Evolutionary conservation across 2,329 filamentous ascomycete species (phyloP), one percentile per base, ranked within the genome.

Genomic region (Orbilia ellipsospora): DNA sequence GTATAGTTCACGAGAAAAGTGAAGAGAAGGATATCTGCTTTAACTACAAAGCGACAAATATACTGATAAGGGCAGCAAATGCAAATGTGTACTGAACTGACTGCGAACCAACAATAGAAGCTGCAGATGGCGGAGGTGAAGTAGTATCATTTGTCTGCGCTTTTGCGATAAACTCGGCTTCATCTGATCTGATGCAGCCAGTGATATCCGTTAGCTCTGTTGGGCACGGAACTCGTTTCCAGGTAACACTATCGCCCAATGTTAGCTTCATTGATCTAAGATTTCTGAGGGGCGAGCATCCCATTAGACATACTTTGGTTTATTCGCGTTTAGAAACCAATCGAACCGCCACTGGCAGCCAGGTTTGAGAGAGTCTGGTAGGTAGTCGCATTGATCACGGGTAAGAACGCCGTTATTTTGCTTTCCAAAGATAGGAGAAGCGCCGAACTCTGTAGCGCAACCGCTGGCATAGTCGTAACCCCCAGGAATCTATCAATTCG

Each of bases 321-420:
- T 67, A 26, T 67, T 28, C 4, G 69, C 69, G 45, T 73, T 56
- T 15, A 67, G 45, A 48, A 73, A 56, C 69, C 69, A 73, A 82
- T 89, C 86, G 80, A 89, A 90, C 77, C 88, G 86, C 87, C 88
- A 90, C 80, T 86, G 83, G 82, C 88, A 90, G 12, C 88, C 88
- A 15, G 81, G 83, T 82, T 87, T 85, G 63, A 89, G 83, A 50
- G 84, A 82, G 50, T 80, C 82, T 0, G 88, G 88, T 81, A 88
- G 86, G 56, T 80, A 79, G 74, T 84, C 82, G 81, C 88, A 90
- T 42, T 86, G 84, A 59, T 82, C 82, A 64, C 85, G 83, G 62
- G 84, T 84, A 18, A 83, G 82, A 77, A 89, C 83, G 54, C 88
- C 88, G 56, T 88, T 88, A 81, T 73, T 66, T 1, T 73, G 62